These are phyloP conservation scores for Schizophyllum amplum DNA, from an alignment of 1,284 basidiomycete genomes.

Conservation along the genomic window DNA sequence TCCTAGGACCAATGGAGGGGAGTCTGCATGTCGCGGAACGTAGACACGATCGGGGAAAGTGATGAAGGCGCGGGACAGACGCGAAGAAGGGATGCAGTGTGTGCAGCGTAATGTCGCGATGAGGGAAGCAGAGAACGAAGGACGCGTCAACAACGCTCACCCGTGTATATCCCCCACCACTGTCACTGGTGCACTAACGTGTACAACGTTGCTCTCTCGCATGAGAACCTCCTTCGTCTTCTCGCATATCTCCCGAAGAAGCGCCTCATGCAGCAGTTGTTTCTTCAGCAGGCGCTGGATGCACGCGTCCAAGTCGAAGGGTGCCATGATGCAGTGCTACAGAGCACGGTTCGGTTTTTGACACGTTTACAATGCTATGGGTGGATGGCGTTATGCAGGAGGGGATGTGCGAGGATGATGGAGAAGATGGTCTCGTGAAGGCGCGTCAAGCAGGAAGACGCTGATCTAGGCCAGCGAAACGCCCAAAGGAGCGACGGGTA, in stretches of 20 bases:
- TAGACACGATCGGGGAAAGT: neutral
- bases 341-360: slow-evolving; percentile 11
- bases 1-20: neutral
- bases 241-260: slow-evolving; percentile 94
- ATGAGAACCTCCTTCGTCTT: slow-evolving; percentile 98
- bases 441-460: too few relatives aligned
- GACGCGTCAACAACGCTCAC: slow-evolving; percentile 30
- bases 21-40: neutral
- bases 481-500: neutral
- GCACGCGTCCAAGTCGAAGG: slow-evolving; percentile 93
- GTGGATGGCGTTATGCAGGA: too few relatives aligned
- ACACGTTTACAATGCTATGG: too few relatives aligned
- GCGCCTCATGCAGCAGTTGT: slow-evolving; percentile 87
- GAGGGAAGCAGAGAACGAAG: slow-evolving; percentile 26
- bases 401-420: neutral
- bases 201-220: slow-evolving; percentile 98
- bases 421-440: too few relatives aligned
- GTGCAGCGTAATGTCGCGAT: slow-evolving; percentile 8
- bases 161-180: slow-evolving; percentile 99
- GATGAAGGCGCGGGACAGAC: too few relatives aligned
- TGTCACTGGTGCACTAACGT: slow-evolving; percentile 96
- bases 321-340: slow-evolving; percentile 50
- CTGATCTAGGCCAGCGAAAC: too few relatives aligned
- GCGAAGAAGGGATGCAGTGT: too few relatives aligned
- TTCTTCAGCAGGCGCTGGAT: slow-evolving; percentile 87